phyloP scores from a whole-genome alignment of 2,329 filamentous ascomycete genomes.

The Fusarium sp. region DNA sequence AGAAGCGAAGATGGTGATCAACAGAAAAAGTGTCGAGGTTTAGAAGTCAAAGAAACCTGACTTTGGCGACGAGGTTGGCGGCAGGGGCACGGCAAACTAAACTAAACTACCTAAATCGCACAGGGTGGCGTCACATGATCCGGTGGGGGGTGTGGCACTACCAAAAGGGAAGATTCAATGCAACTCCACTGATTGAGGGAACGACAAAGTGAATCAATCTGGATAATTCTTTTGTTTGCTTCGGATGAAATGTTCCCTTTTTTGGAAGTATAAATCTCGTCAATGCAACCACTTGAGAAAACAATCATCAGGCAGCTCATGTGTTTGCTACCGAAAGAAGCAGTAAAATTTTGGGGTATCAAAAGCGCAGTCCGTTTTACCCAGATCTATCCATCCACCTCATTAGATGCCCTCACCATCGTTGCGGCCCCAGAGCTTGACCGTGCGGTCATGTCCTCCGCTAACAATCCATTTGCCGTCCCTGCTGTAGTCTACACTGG shows the following conservation, averaged over 20 bases:
- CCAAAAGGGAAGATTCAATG: conserved; percentile 25
- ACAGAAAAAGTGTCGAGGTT: conserved; percentile 22
- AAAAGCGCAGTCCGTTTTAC: conserved; percentile 30
- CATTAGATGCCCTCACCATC: conserved; percentile 68
- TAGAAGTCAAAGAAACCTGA: conserved; percentile 37
- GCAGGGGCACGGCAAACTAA: conserved; percentile 30
- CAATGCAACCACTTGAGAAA: background rate
- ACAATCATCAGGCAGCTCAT: background rate
- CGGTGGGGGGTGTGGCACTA: conserved; percentile 13
- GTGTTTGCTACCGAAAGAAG: conserved; percentile 4
- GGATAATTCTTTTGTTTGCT: background rate
- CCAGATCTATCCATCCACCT: conserved; percentile 14
- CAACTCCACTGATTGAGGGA: conserved; percentile 14
- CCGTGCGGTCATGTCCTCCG: conserved; percentile 91
- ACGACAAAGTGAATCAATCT: background rate
- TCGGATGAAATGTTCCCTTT: background rate
- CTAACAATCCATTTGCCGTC: conserved; percentile 95
- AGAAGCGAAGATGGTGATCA: conserved; percentile 28
- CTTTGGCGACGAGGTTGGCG: conserved; percentile 39
- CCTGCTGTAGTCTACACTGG: conserved; percentile 87
- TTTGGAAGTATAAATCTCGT: background rate
- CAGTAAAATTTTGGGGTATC: conserved; percentile 42
- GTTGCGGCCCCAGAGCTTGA: conserved; percentile 95
- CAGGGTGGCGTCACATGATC: conserved; percentile 37
- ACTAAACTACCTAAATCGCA: conserved; percentile 38